A percentile compares a stretch with the other conserved stretches of the same genome.
These are phyloP conservation scores for Trifolium pratense DNA, from an alignment of 306 rosid species.

Conservation along the genomic window DNA sequence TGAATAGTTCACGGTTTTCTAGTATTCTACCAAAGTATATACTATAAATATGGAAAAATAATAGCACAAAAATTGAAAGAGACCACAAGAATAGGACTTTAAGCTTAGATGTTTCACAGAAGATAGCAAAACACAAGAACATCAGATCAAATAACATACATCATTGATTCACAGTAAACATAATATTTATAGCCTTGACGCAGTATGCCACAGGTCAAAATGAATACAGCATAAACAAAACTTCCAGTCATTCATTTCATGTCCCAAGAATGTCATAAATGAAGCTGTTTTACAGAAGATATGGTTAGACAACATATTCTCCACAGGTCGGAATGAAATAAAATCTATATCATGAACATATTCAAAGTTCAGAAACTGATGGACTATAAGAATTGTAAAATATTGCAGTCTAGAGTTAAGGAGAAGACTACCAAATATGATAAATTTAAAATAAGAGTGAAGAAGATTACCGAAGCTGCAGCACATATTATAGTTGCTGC, in stretches of 20 bases:
- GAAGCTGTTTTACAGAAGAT: constrained; percentile 16
- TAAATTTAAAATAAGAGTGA: not conserved
- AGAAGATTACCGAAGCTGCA: constrained; percentile 52
- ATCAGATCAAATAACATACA: constrained; percentile 11
- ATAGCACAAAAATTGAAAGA: constrained; percentile 25
- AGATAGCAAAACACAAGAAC: constrained; percentile 2
- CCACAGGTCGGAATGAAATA: not conserved
- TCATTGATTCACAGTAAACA: constrained; percentile 8
- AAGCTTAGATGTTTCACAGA: constrained; percentile 11
- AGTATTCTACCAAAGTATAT: constrained; percentile 12
- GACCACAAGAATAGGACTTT: constrained; percentile 12
- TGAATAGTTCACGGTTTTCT: not conserved
- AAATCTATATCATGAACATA: not conserved
- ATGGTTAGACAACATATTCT: constrained; percentile 12
- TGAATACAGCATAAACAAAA: not conserved
- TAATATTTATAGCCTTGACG: constrained; percentile 20
- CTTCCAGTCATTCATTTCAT: constrained; percentile 5
- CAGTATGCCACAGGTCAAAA: constrained; percentile 11
- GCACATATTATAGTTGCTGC: constrained; percentile 52
- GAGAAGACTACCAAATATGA: constrained; percentile 23
- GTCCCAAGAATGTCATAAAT: constrained; percentile 1
- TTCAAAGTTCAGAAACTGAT: constrained; percentile 8
- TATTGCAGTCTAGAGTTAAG: not conserved
- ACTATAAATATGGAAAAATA: constrained; percentile 14
- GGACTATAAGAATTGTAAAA: not conserved